Percentiles rank a stretch among this genome's conserved stretches.
Evolutionary conservation across 2,329 filamentous ascomycete species (phyloP).

Genomic region (Xylaria digitata): DNA sequence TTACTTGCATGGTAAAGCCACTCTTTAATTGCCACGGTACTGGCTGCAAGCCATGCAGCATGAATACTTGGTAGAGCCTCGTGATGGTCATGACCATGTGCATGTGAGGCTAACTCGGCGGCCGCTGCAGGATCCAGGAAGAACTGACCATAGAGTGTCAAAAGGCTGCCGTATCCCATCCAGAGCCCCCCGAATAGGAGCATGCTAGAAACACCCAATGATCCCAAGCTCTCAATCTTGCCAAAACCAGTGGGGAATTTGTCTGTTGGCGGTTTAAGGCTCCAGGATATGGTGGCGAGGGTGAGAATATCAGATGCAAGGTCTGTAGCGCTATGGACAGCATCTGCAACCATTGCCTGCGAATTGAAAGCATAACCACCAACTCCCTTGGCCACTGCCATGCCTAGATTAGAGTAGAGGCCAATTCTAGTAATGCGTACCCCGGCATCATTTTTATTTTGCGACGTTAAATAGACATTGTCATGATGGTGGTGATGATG

Average conservation of each 20-base stretch:
- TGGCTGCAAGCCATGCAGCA: conserved; percentile 92
- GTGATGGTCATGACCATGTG: conserved; percentile 75
- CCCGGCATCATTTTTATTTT: conserved; percentile 89
- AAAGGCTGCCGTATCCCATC: conserved; percentile 84
- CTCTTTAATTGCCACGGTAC: conserved; percentile 92
- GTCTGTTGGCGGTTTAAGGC: conserved; percentile 83
- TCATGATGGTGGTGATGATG: conserved; percentile 82
- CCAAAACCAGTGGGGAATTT: conserved; percentile 92
- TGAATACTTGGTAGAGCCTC: conserved; percentile 83
- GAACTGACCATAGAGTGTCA: conserved; percentile 77
- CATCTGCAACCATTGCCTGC: conserved; percentile 91
- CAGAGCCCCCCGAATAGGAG: conserved; percentile 88
- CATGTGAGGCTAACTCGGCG: conserved; percentile 63
- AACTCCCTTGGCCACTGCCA: conserved; percentile 92
- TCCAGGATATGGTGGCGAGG: conserved; percentile 93
- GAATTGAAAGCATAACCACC: conserved; percentile 96
- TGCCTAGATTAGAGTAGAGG: conserved; percentile 87
- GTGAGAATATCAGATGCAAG: conserved; percentile 95
- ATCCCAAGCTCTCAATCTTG: conserved; percentile 96
- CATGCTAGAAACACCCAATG: conserved; percentile 91
- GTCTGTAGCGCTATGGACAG: conserved; percentile 94
- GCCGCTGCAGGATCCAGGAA: conserved; percentile 72
- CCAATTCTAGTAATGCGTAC: conserved; percentile 94
- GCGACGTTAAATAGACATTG: conserved; percentile 82
- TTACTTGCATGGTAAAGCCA: conserved; percentile 97